These are phyloP conservation scores for Aspergillus fructus DNA, from an alignment of 2,329 filamentous ascomycete genomes.

Conservation along the genomic window DNA sequence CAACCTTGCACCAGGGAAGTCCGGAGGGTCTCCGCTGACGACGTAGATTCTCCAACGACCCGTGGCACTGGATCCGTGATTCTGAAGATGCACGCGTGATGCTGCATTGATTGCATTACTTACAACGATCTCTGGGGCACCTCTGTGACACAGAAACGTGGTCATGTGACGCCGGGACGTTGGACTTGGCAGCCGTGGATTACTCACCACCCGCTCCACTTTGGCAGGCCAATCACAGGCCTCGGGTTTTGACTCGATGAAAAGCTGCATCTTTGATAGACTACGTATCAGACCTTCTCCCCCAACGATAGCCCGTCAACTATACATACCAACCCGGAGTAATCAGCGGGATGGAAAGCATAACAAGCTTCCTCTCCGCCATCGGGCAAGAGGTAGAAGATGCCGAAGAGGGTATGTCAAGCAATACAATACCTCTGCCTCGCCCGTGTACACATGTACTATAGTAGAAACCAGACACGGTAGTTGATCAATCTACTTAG, in stretches of 20 bases:
- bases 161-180: background rate
- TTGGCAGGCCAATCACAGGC: background rate
- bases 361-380: slow-evolving; percentile 38
- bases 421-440: background rate
- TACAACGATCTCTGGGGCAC: background rate
- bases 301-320: background rate
- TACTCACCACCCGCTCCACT: background rate
- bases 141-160: background rate
- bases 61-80: too few species aligned
- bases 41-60: too few species aligned
- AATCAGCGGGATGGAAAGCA: slow-evolving; percentile 9
- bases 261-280: background rate
- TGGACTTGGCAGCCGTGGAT: background rate
- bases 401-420: slow-evolving; percentile 58
- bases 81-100: too few species aligned
- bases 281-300: too few species aligned
- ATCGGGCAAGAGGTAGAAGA: slow-evolving; percentile 55
- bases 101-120: too few species aligned
- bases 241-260: background rate
- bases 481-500: slow-evolving; percentile 48
- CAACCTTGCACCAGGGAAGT: background rate
- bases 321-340: background rate
- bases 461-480: background rate
- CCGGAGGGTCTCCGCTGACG: background rate
- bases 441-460: background rate